Evolutionary conservation across 2,329 filamentous ascomycete species (phyloP).

Genomic region (Colletotrichum tanaceti): DNA sequence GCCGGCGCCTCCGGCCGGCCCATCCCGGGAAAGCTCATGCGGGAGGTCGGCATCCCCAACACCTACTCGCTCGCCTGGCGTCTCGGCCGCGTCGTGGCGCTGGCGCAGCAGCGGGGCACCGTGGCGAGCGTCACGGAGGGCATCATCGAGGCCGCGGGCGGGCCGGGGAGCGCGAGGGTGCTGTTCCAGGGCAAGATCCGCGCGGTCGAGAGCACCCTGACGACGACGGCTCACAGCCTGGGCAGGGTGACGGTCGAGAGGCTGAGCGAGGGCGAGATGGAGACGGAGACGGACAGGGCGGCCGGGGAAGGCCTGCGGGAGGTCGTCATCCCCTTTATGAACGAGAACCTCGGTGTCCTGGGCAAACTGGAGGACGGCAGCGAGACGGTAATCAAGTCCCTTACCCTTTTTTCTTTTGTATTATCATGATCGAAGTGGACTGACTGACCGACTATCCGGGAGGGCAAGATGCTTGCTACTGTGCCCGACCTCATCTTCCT

Average conservation of each 20-base stretch:
- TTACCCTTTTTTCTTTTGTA: background rate
- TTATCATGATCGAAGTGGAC: background rate
- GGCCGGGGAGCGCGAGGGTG: conserved; percentile 42
- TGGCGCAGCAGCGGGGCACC: conserved; percentile 56
- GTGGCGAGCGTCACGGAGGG: conserved; percentile 55
- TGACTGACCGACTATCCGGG: conserved; percentile 1
- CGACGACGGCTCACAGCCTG: conserved; percentile 56
- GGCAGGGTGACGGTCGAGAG: conserved; percentile 55
- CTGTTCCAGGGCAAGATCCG: conserved; percentile 47
- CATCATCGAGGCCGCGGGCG: conserved; percentile 54
- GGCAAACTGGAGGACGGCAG: conserved; percentile 41
- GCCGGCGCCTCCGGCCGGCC: conserved; percentile 51
- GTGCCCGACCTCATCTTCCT: conserved; percentile 57
- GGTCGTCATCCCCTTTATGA: conserved; percentile 41
- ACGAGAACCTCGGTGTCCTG: conserved; percentile 41
- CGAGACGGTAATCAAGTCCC: conserved; percentile 42
- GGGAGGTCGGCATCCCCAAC: conserved; percentile 50
- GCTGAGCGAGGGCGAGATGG: conserved; percentile 53
- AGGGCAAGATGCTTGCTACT: conserved; percentile 48
- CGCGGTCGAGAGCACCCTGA: conserved; percentile 54
- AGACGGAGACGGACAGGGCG: conserved; percentile 46
- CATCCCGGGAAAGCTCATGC: conserved; percentile 48
- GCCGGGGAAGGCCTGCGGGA: conserved; percentile 43
- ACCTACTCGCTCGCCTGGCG: conserved; percentile 54
- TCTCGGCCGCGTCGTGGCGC: conserved; percentile 62